Percentiles rank a stretch among this genome's conserved stretches.
Conservation (phyloP, 305 asterid species). For the Rubia tinctorum region DNA sequence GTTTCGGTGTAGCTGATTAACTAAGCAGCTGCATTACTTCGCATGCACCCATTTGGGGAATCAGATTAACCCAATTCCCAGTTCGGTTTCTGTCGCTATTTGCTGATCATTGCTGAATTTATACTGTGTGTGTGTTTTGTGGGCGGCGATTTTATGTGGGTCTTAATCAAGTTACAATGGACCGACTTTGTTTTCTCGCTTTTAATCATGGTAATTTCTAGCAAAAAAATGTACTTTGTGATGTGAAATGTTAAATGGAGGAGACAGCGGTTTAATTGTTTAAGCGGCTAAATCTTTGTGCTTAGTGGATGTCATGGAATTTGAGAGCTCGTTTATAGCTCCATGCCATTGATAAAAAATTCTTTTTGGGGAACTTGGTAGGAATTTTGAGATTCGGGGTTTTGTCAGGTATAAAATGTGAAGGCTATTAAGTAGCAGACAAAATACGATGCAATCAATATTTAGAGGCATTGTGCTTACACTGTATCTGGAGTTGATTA, state of each 20-base stretch:
- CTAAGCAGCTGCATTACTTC: background rate
- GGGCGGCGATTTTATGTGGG: background rate
- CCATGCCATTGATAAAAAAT: background rate
- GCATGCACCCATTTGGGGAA: background rate
- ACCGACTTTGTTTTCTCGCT: background rate
- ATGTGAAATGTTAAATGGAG: background rate
- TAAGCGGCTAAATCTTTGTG: background rate
- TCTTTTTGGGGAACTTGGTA: background rate
- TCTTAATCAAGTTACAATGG: slow-evolving; percentile 9
- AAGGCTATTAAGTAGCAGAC: background rate
- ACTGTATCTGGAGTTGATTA: background rate
- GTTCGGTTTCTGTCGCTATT: background rate
- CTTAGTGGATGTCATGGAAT: too few relatives aligned
- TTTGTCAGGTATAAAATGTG: background rate
- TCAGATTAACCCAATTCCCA: background rate
- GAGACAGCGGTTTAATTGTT: background rate
- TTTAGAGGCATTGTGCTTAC: background rate
- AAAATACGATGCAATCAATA: too few relatives aligned
- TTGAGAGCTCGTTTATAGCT: background rate
- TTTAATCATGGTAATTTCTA: background rate
- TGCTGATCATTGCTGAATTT: background rate
- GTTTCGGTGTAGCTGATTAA: background rate
- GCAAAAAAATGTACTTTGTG: background rate
- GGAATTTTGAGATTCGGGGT: slow-evolving; percentile 1
- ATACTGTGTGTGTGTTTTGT: background rate